These are phyloP conservation scores for Globisporangium orthogonon DNA, from an alignment of 352 stramenopile genomes.

Conservation along the genomic window DNA sequence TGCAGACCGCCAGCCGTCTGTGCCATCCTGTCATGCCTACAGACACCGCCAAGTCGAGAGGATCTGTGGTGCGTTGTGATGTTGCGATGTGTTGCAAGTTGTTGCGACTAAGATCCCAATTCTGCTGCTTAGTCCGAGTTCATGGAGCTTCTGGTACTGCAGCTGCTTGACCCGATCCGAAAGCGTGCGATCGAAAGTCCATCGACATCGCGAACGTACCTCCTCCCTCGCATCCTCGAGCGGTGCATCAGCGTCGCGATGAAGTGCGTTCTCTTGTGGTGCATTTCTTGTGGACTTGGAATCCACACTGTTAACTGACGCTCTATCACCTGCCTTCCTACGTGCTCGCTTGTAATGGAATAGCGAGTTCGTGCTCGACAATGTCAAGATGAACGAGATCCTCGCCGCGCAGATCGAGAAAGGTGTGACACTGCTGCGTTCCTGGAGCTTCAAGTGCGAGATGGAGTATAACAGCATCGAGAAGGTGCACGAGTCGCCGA, in stretches of 20 bases:
- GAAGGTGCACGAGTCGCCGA: not conserved
- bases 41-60: conserved; percentile 9
- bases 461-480: conserved; percentile 34
- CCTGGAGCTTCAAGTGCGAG: conserved; percentile 40
- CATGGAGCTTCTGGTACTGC: conserved; percentile 39
- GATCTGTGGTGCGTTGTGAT: conserved; percentile 6
- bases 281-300: not conserved
- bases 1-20: conserved; percentile 8
- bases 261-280: conserved; percentile 24
- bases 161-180: conserved; percentile 40
- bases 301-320: no score
- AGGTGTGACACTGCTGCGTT: conserved; percentile 33
- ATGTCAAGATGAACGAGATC: conserved; percentile 37
- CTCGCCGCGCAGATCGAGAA: conserved; percentile 40
- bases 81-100: not conserved
- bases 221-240: conserved; percentile 47
- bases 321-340: not conserved
- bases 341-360: not conserved
- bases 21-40: conserved; percentile 7
- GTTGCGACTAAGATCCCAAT: not conserved
- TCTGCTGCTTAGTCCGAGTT: conserved; percentile 32
- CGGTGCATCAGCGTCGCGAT: conserved; percentile 48
- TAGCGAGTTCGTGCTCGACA: conserved; percentile 37
- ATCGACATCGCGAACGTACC: conserved; percentile 31
- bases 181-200: conserved; percentile 30